Percentiles rank a stretch among this genome's conserved stretches.
phyloP scores from a whole-genome alignment of 768 basidiomycete genomes.

The Leccinum incarnatum region DNA sequence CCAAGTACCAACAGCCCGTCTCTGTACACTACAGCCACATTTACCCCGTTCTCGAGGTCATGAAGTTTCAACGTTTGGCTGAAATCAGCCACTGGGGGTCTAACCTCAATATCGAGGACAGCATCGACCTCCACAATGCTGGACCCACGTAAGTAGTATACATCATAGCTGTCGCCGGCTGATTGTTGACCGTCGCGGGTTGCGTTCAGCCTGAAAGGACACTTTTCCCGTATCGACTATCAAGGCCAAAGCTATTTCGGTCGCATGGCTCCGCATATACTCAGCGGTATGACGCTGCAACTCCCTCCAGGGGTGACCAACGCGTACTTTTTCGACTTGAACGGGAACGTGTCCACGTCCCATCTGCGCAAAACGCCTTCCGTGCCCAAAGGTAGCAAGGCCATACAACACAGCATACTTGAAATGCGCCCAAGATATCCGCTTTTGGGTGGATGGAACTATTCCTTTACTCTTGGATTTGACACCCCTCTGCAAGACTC shows the following conservation, averaged over 20 bases:
- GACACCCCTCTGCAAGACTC: slow-evolving; percentile 82
- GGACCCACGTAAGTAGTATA: slow-evolving; percentile 73
- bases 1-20: slow-evolving; percentile 61
- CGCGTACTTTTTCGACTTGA: slow-evolving; percentile 86
- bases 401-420: slow-evolving; percentile 60
- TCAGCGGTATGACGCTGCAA: slow-evolving; percentile 70
- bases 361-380: slow-evolving; percentile 70
- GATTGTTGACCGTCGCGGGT: neutral
- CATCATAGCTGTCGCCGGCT: neutral
- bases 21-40: slow-evolving; percentile 79
- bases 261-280: slow-evolving; percentile 61
- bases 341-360: slow-evolving; percentile 97
- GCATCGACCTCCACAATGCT: slow-evolving; percentile 80
- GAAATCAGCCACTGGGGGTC: slow-evolving; percentile 98
- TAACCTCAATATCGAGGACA: slow-evolving; percentile 91
- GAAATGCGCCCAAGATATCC: slow-evolving; percentile 91
- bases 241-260: slow-evolving; percentile 74
- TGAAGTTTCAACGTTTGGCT: slow-evolving; percentile 66
- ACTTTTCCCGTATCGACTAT: slow-evolving; percentile 90
- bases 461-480: slow-evolving; percentile 91
- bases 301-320: slow-evolving; percentile 82
- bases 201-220: slow-evolving; percentile 78
- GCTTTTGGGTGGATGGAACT: slow-evolving; percentile 96
- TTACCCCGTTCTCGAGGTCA: slow-evolving; percentile 77
- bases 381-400: slow-evolving; percentile 51